Percentiles rank a stretch among this genome's conserved stretches.
Evolutionary conservation across 2,329 filamentous ascomycete genomes (phyloP).

Genomic region (Albophoma yamanashiensis): DNA sequence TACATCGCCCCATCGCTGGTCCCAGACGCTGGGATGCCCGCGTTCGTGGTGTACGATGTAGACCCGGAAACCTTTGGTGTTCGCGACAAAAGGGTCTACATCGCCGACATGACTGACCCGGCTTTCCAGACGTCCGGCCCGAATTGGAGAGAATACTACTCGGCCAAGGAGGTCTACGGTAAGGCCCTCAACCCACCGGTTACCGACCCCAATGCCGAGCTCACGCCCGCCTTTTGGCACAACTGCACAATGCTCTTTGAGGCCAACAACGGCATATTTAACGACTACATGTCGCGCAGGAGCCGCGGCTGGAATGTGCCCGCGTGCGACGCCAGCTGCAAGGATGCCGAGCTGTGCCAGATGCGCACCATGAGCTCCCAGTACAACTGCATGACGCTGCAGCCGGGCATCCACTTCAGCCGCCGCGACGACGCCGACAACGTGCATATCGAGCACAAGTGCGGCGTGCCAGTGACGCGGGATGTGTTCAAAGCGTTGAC

Average conservation of each 20-base stretch:
- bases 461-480: constrained; percentile 16
- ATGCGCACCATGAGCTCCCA: constrained; percentile 40
- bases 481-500: constrained; percentile 15
- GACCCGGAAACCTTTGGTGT: constrained; percentile 46
- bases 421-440: constrained; percentile 13
- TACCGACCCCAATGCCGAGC: constrained; percentile 25
- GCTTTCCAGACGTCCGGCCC: constrained; percentile 33
- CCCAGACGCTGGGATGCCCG: constrained; percentile 42
- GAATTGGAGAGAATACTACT: constrained; percentile 45
- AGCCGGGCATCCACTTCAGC: constrained; percentile 20
- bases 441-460: constrained; percentile 14
- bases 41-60: constrained; percentile 48
- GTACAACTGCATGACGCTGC: constrained; percentile 35
- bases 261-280: constrained; percentile 31
- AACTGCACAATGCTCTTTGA: constrained; percentile 40
- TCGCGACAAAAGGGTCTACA: constrained; percentile 42
- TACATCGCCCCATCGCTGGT: constrained; percentile 45
- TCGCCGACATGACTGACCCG: constrained; percentile 36
- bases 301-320: constrained; percentile 32
- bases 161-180: constrained; percentile 43
- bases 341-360: constrained; percentile 36
- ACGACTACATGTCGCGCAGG: constrained; percentile 34
- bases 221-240: constrained; percentile 50
- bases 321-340: constrained; percentile 31
- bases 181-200: constrained; percentile 29